Base-by-base conservation (phyloP, 176 grass and related monocot species). In the Poa annua region DNA sequence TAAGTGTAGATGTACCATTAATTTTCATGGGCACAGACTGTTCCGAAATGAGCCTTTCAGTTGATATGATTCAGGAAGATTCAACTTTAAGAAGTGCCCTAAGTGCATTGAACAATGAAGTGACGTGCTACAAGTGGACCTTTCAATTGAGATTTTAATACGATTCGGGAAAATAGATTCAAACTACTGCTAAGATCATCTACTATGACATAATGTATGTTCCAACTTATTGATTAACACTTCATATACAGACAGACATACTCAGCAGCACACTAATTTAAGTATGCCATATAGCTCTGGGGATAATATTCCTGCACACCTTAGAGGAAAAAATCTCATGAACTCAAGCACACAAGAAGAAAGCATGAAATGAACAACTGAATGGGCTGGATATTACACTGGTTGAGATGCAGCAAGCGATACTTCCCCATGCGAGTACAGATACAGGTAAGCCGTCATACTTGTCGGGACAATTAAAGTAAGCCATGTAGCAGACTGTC, bases 371-470 rank as follows among this genome's bases (percentile, higher is more conserved):
- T 79, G 59, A 79, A 78, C 5, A 68, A 44, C 25, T 71, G 39
- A 71, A 74, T 78, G 59, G 36, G 29, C n/a, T 77, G 86, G 92
- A 95, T 85, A 89, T 86, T 92, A 95, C 85, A 96, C 96, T 88
- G 96, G 93, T 92, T 95, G 96, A 83, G 91, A 95, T 75, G 96
- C 93, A 48, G 93, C 96, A 62, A 98, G 85, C 42, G 91, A 88
- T 3, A 98, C 92, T 93, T 98, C 92, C 83, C 96, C 96, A 81
- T 98, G 93, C 32, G 96, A 98, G 66, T 98, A 95, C 53, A 98
- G 75, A 80, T 98, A 98, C 35, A 95, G 87, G 56, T 98, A 98
- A 51, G 96, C 92, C 87, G 96, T 93, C 93, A 98, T 98, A 75
- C 96, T 98, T 69, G 96, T 95, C 10, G 96, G 96, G 42, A 98